These are phyloP conservation scores for Asterochloris sp. DNA, from an alignment of 139 green algal species.

Conservation along the genomic window DNA sequence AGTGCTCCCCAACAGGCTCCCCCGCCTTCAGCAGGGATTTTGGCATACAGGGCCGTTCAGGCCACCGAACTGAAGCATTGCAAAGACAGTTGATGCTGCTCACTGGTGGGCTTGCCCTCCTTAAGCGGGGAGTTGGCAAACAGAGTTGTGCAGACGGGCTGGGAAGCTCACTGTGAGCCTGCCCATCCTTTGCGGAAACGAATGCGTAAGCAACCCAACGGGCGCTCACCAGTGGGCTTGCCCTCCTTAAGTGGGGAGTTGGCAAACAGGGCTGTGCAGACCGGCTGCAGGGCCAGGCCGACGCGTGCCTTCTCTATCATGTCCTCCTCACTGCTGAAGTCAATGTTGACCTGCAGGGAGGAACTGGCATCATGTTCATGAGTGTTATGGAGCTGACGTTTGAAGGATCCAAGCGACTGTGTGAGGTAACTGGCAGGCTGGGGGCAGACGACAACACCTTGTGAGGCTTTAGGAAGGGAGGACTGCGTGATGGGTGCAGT, in stretches of 20 bases:
- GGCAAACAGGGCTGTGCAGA: constrained; percentile 97
- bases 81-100: neutral
- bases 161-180: constrained; percentile 58
- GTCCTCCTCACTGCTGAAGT: constrained; percentile 94
- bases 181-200: too few species aligned
- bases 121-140: constrained; percentile 97
- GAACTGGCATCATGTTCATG: neutral
- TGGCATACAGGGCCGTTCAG: too few species aligned
- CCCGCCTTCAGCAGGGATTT: too few species aligned
- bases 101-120: constrained; percentile 83
- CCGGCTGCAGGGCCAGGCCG: constrained; percentile 91
- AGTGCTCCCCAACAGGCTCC: too few species aligned
- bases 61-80: too few species aligned
- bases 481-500: too few species aligned
- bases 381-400: too few species aligned
- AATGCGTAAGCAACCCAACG: constrained; percentile 9
- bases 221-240: constrained; percentile 61
- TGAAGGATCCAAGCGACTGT: too few species aligned
- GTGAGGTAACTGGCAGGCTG: too few species aligned
- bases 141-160: constrained; percentile 95
- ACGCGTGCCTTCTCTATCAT: constrained; percentile 98
- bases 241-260: constrained; percentile 96
- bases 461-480: too few species aligned
- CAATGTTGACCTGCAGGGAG: constrained; percentile 85
- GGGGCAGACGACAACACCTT: too few species aligned